phyloP scores from a whole-genome alignment of 495 filamentous ascomycete species.

The Neurospora cerealis region DNA sequence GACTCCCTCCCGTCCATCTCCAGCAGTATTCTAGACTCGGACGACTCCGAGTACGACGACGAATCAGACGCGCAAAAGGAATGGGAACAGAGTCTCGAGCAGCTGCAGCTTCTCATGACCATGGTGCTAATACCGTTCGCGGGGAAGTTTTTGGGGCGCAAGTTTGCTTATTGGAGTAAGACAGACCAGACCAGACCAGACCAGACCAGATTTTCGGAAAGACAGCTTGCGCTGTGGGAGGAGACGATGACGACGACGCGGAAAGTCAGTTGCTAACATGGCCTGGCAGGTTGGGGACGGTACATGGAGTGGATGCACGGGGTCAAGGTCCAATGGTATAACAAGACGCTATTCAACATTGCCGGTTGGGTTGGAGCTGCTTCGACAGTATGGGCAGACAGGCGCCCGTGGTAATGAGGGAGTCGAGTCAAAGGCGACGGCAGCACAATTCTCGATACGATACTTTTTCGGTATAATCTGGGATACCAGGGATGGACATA shows the following conservation, averaged over 20 bases:
- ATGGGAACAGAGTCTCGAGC: slow-evolving; percentile 88
- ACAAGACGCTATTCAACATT: slow-evolving; percentile 48
- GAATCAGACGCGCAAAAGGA: slow-evolving; percentile 80
- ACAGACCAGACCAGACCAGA: slow-evolving; percentile 5
- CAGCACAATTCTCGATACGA: neutral
- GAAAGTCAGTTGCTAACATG: slow-evolving; percentile 9
- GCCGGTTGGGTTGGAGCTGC: slow-evolving; percentile 61
- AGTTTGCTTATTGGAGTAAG: slow-evolving; percentile 94
- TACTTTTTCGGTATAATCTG: neutral
- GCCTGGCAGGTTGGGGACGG: slow-evolving; percentile 38
- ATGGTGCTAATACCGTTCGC: slow-evolving; percentile 91
- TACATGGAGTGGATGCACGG: slow-evolving; percentile 50
- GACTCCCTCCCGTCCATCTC: slow-evolving; percentile 71
- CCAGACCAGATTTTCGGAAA: neutral
- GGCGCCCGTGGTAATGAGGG: neutral
- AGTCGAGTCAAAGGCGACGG: neutral
- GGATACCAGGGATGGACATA: neutral
- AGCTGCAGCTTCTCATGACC: slow-evolving; percentile 80
- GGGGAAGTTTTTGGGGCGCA: slow-evolving; percentile 87
- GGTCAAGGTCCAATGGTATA: slow-evolving; percentile 43
- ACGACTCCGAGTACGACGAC: slow-evolving; percentile 37
- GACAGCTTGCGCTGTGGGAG: neutral
- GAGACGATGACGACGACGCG: neutral
- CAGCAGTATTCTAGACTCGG: slow-evolving; percentile 42
- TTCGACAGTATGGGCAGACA: slow-evolving; percentile 45